Percentiles rank a stretch among this genome's conserved stretches.
These are phyloP conservation scores for Diaporthe destruens DNA, from an alignment of 2,329 filamentous ascomycete genomes.

Conservation along the genomic window DNA sequence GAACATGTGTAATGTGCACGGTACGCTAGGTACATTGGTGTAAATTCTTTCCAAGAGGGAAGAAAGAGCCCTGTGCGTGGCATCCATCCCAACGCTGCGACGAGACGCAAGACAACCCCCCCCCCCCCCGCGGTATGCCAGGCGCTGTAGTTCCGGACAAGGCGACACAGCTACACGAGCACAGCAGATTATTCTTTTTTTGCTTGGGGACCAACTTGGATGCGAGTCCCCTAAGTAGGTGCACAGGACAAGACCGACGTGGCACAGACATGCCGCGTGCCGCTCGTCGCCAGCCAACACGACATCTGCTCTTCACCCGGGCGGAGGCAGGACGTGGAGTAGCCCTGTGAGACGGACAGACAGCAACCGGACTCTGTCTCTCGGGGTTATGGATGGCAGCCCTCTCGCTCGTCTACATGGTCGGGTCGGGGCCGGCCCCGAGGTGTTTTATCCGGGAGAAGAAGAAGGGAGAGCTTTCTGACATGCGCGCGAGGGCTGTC, in stretches of 20 bases:
- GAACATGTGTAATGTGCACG: background rate
- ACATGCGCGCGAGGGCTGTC: no score
- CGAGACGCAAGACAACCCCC: background rate
- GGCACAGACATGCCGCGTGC: slow-evolving; percentile 27
- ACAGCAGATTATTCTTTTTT: no score
- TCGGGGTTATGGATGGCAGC: no score
- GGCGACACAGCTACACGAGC: slow-evolving; percentile 35
- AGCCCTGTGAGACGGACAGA: background rate
- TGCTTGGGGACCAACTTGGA: no score
- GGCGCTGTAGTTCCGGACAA: slow-evolving; percentile 10
- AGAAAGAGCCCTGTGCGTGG: no score
- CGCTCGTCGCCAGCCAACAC: slow-evolving; percentile 17
- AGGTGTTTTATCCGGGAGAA: background rate
- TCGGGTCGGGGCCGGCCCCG: background rate
- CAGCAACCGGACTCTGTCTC: no score
- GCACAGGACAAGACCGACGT: slow-evolving; percentile 3
- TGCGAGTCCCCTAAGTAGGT: background rate
- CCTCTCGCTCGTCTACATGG: no score
- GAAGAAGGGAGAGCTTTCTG: background rate
- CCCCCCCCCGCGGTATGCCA: no score
- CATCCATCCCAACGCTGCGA: background rate
- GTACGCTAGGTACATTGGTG: background rate
- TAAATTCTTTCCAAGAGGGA: no score
- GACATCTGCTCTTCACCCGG: background rate
- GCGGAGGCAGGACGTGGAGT: background rate